A percentile compares a stretch with the other conserved stretches of the same genome.
These are phyloP conservation scores for Cyberlindnera mississippiensis DNA, from an alignment of 805 yeast species.

Conservation along the genomic window DNA sequence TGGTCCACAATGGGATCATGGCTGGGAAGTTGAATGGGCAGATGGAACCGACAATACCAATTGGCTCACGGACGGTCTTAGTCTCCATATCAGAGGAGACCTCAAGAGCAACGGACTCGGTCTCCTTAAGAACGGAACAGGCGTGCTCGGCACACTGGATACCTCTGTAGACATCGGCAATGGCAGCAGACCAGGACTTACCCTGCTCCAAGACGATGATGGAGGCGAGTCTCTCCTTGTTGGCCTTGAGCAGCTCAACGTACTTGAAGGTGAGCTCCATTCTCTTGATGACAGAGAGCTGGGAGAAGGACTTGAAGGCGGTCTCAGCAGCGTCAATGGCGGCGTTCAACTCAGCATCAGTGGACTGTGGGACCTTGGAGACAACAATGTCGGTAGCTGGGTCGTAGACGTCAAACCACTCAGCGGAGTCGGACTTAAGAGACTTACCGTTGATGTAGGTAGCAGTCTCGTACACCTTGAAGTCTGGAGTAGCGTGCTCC, in stretches of 20 bases:
- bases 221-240: constrained; percentile 66
- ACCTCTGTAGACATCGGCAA: constrained; percentile 73
- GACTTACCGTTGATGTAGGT: constrained; percentile 44
- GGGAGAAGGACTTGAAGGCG: constrained; percentile 59
- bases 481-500: constrained; percentile 34
- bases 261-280: constrained; percentile 68
- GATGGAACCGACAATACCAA: constrained; percentile 74
- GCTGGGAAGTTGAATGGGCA: constrained; percentile 84
- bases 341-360: constrained; percentile 57
- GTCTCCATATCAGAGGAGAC: constrained; percentile 74
- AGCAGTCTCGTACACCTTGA: constrained; percentile 48
- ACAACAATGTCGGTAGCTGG: constrained; percentile 71
- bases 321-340: constrained; percentile 62
- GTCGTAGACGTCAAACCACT: constrained; percentile 68
- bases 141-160: constrained; percentile 80
- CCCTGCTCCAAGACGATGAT: constrained; percentile 70
- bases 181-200: constrained; percentile 69
- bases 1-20: constrained; percentile 64
- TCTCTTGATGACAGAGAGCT: constrained; percentile 42
- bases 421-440: constrained; percentile 43
- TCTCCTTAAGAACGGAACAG: constrained; percentile 59
- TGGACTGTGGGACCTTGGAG: constrained; percentile 67
- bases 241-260: constrained; percentile 57
- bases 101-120: constrained; percentile 59
- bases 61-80: constrained; percentile 63